Evolutionary conservation across 352 stramenopile species (phyloP), one percentile per base, ranked within the genome.

Genomic region (Peronosclerospora sorghi): DNA sequence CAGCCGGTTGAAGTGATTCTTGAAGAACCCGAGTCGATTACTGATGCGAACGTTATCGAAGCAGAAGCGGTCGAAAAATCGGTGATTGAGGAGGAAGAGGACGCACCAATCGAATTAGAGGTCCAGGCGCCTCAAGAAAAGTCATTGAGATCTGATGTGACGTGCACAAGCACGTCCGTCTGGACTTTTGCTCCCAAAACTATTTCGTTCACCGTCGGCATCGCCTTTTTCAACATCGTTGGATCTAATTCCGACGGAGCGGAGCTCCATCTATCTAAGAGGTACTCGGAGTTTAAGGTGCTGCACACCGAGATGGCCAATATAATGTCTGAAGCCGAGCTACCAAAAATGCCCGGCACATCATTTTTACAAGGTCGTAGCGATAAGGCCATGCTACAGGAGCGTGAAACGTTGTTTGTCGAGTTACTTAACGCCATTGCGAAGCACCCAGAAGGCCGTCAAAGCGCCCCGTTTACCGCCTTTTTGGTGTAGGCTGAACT

Each of bases 281-380:
- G 75, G 34, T 88, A 77, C 59, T 85, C 74, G 28, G 73, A 88
- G 37, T 88, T 88, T 54, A 85, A 84, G 58, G 35, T 56, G 19
- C 57, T 88, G 15, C 66, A 84, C 45, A 39, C 58, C 13, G 51
- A 83, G 26, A 59, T 85, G 45, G 47, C 59, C 23, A 72, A 66
- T 23, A 27, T 82, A 51, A 82, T 84, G 72, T 56, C 54, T 35
- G 48, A 57, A 14, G 66, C 73, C 7, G 73, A 75, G 35, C 59
- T 87, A 9, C 73, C 73, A 10, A 26, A 56, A 8, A 56, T 85
- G 27, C 69, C 73, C 5, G 71, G 63, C 44, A 60, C 59, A 26
- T 66, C 65, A 14, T 70, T 78, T 36, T 45, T 73, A 20, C 66
- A 73, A 27, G 53, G 70, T 17, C 70, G 68, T 39, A 66, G 53